These are phyloP conservation scores for Osmozyma mogii DNA, from an alignment of 805 yeast species.

Conservation along the genomic window DNA sequence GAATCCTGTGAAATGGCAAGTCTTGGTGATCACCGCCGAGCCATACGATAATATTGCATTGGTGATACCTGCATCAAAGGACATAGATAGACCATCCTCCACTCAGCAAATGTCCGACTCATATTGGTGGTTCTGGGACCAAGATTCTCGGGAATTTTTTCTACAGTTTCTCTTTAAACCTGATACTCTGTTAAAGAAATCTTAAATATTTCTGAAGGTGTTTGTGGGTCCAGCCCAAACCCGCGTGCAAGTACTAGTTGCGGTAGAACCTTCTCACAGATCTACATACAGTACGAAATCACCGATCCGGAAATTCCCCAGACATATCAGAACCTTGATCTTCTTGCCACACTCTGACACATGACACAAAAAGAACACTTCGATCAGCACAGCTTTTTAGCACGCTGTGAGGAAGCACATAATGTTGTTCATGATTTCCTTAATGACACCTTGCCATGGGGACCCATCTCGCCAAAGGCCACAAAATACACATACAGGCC, in stretches of 20 bases:
- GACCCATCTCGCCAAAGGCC: conserved; percentile 12
- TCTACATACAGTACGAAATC: too few species aligned
- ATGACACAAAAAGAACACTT: too few species aligned
- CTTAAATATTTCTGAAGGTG: too few species aligned
- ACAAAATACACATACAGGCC: conserved; percentile 15
- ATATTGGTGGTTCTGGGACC: conserved; percentile 71
- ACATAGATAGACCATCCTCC: conserved; percentile 28
- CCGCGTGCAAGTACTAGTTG: too few species aligned
- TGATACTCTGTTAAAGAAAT: too few species aligned
- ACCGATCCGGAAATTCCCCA: too few species aligned
- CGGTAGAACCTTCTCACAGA: too few species aligned
- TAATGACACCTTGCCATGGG: conserved; percentile 21
- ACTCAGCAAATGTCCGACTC: conserved; percentile 17
- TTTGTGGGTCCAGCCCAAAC: too few species aligned
- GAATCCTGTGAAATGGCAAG: conserved; percentile 46
- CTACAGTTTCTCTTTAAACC: conserved; percentile 63
- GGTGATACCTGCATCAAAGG: conserved; percentile 61
- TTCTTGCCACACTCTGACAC: too few species aligned
- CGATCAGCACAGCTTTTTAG: conserved; percentile 1
- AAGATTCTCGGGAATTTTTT: conserved; percentile 58
- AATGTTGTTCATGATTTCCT: conserved; percentile 23
- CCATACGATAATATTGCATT: conserved; percentile 81
- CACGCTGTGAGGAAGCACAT: conserved; percentile 25
- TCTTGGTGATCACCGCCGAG: conserved; percentile 74
- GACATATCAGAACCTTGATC: too few species aligned